Conservation (phyloP, 1,139 yeast species). For the Lodderomyces elongisporus region DNA sequence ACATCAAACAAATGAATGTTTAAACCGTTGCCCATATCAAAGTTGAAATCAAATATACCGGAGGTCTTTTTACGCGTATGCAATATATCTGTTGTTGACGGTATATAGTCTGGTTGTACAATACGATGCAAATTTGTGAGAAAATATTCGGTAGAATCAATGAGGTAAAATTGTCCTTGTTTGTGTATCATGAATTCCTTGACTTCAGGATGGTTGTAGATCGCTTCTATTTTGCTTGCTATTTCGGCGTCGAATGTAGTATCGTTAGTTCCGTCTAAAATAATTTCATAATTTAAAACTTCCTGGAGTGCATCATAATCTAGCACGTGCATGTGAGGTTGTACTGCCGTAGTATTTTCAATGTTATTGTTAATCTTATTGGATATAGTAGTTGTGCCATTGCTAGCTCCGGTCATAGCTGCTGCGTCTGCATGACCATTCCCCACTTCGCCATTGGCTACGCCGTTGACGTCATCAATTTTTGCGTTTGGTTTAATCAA, state of each 20-base stretch:
- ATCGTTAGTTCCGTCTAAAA: slow-evolving; percentile 46
- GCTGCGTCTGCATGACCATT: slow-evolving; percentile 6
- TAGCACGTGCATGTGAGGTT: slow-evolving; percentile 18
- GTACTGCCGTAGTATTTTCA: background rate
- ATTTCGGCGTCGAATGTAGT: slow-evolving; percentile 37
- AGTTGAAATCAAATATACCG: slow-evolving; percentile 80
- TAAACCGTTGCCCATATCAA: slow-evolving; percentile 68
- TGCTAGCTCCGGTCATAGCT: slow-evolving; percentile 6
- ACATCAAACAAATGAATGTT: slow-evolving; percentile 85
- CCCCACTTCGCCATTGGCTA: slow-evolving; percentile 4
- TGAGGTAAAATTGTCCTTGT: slow-evolving; percentile 72
- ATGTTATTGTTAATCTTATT: slow-evolving; percentile 1
- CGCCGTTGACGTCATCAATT: background rate
- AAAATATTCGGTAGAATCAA: slow-evolving; percentile 85
- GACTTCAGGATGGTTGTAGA: slow-evolving; percentile 59
- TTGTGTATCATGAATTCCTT: slow-evolving; percentile 51
- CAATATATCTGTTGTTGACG: slow-evolving; percentile 71
- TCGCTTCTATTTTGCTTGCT: slow-evolving; percentile 38
- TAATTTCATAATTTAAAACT: slow-evolving; percentile 44
- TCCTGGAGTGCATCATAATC: slow-evolving; percentile 41
- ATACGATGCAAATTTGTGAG: slow-evolving; percentile 65
- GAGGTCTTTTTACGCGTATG: slow-evolving; percentile 90
- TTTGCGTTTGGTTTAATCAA: slow-evolving; percentile 27
- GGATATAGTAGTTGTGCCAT: slow-evolving; percentile 12
- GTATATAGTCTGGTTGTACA: slow-evolving; percentile 55